These are phyloP conservation scores for Baudoinia panamericana DNA, from an alignment of 495 filamentous ascomycete genomes.

Conservation along the genomic window DNA sequence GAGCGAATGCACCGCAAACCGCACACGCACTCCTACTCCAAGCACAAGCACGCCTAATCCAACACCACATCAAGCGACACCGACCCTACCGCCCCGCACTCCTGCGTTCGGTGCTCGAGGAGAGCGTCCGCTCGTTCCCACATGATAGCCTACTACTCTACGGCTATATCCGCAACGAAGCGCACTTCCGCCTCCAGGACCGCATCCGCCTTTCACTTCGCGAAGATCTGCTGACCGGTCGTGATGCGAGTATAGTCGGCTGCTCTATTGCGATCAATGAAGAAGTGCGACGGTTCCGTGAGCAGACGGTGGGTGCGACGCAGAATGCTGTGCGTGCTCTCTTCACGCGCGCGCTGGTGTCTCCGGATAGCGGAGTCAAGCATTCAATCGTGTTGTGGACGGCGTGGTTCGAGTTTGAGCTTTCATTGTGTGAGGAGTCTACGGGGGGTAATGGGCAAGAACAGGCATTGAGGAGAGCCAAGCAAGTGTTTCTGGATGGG, in stretches of 20 bases:
- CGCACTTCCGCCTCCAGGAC: conserved; percentile 43
- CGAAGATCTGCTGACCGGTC: conserved; percentile 31
- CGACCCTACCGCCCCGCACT: conserved; percentile 47
- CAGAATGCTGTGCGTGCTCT: conserved; percentile 21
- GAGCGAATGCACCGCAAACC: conserved; percentile 5
- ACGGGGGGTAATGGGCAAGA: background rate
- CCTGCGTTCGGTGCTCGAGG: conserved; percentile 45
- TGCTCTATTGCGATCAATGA: conserved; percentile 55
- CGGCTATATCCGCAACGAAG: conserved; percentile 38
- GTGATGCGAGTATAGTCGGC: conserved; percentile 31
- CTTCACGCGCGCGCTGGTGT: conserved; percentile 20
- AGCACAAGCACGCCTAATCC: conserved; percentile 43
- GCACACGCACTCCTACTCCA: conserved; percentile 28
- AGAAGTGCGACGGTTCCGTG: conserved; percentile 32
- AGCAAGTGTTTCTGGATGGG: conserved; percentile 26
- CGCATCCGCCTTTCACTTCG: conserved; percentile 50
- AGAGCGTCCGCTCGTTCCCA: conserved; percentile 52
- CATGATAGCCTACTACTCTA: conserved; percentile 66
- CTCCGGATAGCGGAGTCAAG: conserved; percentile 15
- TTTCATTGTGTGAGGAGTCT: background rate
- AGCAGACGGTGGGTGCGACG: conserved; percentile 16
- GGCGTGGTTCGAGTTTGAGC: conserved; percentile 23
- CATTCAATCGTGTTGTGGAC: conserved; percentile 23
- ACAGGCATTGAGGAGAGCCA: conserved; percentile 13
- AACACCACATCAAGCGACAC: conserved; percentile 41